Evolutionary conservation across 352 stramenopile genomes (phyloP).

Genomic region (Phytopythium mirpurense): DNA sequence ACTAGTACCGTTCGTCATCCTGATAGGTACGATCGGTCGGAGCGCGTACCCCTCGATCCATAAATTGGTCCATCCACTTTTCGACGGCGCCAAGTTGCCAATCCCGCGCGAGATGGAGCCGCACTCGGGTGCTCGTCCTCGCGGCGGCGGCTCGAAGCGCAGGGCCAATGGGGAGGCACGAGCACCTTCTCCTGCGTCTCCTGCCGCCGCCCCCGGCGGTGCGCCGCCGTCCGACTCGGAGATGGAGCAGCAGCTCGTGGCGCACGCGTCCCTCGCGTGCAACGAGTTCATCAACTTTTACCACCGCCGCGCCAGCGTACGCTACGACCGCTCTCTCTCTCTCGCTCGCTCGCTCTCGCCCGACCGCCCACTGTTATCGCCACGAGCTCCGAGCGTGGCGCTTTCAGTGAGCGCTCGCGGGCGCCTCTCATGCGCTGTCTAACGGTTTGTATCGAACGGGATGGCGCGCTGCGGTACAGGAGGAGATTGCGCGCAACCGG

Average conservation of each 20-base stretch:
- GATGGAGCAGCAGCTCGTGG: constrained; percentile 74
- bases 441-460: not conserved
- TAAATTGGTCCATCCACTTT: no score
- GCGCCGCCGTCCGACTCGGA: constrained; percentile 25
- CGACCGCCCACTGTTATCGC: no score
- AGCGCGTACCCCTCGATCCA: not conserved
- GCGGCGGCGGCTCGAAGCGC: constrained; percentile 1
- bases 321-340: not conserved
- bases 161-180: not conserved
- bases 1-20: not conserved
- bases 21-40: not conserved
- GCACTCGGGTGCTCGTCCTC: no score
- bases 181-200: not conserved
- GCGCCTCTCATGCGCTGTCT: no score
- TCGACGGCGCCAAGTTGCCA: no score
- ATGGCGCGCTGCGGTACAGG: constrained; percentile 15
- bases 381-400: no score
- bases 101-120: no score
- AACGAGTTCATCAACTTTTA: constrained; percentile 68
- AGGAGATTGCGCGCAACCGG: constrained; percentile 56
- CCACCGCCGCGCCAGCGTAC: constrained; percentile 52
- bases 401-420: no score
- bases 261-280: constrained; percentile 49
- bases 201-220: not conserved
- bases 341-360: no score